Evolutionary conservation across 2,329 filamentous ascomycete genomes (phyloP), one percentile per base, ranked within the genome.

Genomic region (Fusarium austroafricanum): DNA sequence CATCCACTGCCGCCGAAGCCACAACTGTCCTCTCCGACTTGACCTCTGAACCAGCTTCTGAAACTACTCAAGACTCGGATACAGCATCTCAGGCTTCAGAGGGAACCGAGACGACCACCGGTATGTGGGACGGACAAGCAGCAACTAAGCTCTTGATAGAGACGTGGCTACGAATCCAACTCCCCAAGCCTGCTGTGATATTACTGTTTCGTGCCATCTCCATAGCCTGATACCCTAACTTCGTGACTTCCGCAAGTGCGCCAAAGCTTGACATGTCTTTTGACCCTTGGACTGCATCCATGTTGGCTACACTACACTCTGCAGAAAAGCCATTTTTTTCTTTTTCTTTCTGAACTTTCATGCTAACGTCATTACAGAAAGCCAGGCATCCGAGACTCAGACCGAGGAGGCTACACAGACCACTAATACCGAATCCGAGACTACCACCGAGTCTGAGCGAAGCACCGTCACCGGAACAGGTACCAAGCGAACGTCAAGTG

Each of bases 401-500:
- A 64, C 60, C 29, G 59, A 64, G 10, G 59, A 64, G 23, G 61
- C 61, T 40, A 42, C 75, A 67, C 53, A 66, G n/a, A 72, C 72
- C 28, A 40, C 53, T 46, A 50, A 71, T 8, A 55, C 67, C 9
- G 49, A 70, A 18, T 68, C 70, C 17, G 52, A 68, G 18, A 68
- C 70, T 10, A 45, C 71, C 15, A 63, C 68, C 6, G 53, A 70
- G 17, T 68, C 71, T 20, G 72, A 71, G 8, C 68, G 74, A 31
- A 62, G 71, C 15, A 77, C 77, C 8, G 76, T 79, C 26, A 80
- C 78, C 20, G 67, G 67, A 55, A 75, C 77, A 7, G 77, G 78
- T 21, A 75, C 70, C 8, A 66, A 76, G 26, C 75, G 73, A 33
- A 80, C 80, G 12, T 79, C 75, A 14, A 81, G 71, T 63, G 66